Evolutionary conservation across 139 green algal species (phyloP), one percentile per base, ranked within the genome.

Genomic region (Chlamydomonas sp.): DNA sequence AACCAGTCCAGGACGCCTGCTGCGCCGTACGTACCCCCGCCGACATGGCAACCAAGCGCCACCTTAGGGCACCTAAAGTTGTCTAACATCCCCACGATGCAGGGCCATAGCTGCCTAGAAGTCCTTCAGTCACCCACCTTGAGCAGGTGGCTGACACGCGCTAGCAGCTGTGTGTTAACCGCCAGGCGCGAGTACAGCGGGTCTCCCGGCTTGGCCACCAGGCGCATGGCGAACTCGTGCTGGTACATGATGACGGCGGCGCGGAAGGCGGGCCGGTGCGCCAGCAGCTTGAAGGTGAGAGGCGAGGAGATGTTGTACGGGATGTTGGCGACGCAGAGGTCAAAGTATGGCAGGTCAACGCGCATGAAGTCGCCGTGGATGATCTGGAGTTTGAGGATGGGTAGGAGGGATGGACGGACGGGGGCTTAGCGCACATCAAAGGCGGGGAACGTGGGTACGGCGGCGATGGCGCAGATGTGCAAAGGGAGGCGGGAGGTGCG

Each of bases 231-330:
- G 96, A 99, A 99, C 93, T 99, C 98, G 83, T 98, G 95, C 92
- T 99, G 98, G 89, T 98, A 99, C 98, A 99, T 99, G 93, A 99
- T 98, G 78, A 99, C 94, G 16, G 98, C 98, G 2, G 96, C 95
- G 2, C 98, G 80, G 79, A 87, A 90, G 9, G 92, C 81, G 5
- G 94, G 94, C 75, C 93, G 90, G 90, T 99, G 96, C 49, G 97
- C 92, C 73, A 99, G 93, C 88, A 99, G 96, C 92, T 99, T 99
- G 95, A 99, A 99, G 9, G 96, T 98, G 84, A 99, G 95, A 9
- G 98, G 97, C 1, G 96, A 99, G 12, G 98, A 99, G 79, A 99
- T 99, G 90, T 99, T 98, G 94, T 99, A 99, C 4, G 98, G 98
- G 82, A 99, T 99, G 93, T 99, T 99, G 82, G 98, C 98, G 49